phyloP scores from a whole-genome alignment of 2,329 filamentous ascomycete species.

The Diaporthe velutina region DNA sequence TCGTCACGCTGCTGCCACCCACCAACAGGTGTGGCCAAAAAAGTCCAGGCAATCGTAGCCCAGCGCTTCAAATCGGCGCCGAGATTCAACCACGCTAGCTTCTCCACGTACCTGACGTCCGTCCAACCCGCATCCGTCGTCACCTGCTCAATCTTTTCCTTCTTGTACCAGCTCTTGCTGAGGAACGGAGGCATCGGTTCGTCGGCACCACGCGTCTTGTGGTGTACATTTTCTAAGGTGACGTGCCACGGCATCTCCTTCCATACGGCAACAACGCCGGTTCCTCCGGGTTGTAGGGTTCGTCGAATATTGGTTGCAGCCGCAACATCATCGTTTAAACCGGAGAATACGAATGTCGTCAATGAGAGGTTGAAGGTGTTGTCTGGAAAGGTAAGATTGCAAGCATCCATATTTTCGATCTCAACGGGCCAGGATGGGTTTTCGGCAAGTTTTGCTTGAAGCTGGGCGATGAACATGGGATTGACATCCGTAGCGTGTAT shows the following conservation, averaged over 20 bases:
- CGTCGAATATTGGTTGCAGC: background rate
- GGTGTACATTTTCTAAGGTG: background rate
- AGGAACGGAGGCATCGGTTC: background rate
- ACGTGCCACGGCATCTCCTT: slow-evolving; percentile 2
- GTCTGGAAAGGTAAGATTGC: slow-evolving; percentile 1
- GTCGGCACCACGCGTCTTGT: background rate
- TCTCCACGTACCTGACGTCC: background rate
- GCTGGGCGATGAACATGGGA: background rate
- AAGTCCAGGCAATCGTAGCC: background rate
- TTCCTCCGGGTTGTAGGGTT: slow-evolving; percentile 3
- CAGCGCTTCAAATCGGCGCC: slow-evolving; percentile 1
- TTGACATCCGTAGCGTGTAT: slow-evolving; percentile 3
- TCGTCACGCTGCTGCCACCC: background rate
- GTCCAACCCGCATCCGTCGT: background rate
- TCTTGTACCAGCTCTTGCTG: background rate
- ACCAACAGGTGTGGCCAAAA: background rate
- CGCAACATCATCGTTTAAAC: background rate
- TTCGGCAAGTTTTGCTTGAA: background rate
- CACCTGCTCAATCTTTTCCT: background rate
- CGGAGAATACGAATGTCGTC: background rate
- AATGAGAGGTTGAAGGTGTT: background rate
- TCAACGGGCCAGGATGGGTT: background rate
- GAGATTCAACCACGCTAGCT: background rate
- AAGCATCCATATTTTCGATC: background rate
- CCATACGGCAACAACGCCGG: background rate